Evolutionary conservation across 2,329 filamentous ascomycete species (phyloP).

Genomic region (Cladophialophora psammophila): DNA sequence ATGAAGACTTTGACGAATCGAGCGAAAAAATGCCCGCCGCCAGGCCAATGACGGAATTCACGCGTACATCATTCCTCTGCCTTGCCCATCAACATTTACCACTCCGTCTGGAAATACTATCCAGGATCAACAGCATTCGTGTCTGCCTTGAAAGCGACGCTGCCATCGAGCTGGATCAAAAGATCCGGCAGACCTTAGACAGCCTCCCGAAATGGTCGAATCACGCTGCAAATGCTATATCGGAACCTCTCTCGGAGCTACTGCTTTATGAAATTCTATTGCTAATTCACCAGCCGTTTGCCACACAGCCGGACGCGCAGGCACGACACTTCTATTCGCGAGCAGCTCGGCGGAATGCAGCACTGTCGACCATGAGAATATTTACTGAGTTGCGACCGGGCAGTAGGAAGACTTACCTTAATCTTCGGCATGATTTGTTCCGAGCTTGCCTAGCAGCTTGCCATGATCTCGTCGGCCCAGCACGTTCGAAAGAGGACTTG

Average conservation of each 20-base stretch:
- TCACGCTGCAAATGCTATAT: slow-evolving; percentile 25
- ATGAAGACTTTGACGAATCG: slow-evolving; percentile 39
- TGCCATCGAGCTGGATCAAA: slow-evolving; percentile 42
- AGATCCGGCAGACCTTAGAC: slow-evolving; percentile 40
- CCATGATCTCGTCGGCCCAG: slow-evolving; percentile 25
- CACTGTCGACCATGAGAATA: slow-evolving; percentile 30
- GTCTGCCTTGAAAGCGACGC: slow-evolving; percentile 40
- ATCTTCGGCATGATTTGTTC: slow-evolving; percentile 31
- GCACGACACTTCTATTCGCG: slow-evolving; percentile 42
- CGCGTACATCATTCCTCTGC: slow-evolving; percentile 42
- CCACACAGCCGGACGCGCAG: slow-evolving; percentile 37
- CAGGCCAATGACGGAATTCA: slow-evolving; percentile 40
- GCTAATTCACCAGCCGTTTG: slow-evolving; percentile 44
- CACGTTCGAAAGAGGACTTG: slow-evolving; percentile 18
- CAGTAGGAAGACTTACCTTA: slow-evolving; percentile 21
- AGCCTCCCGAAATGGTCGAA: slow-evolving; percentile 41
- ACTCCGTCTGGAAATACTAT: slow-evolving; percentile 42
- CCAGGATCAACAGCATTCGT: slow-evolving; percentile 43
- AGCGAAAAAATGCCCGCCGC: slow-evolving; percentile 35
- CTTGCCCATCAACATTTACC: slow-evolving; percentile 41
- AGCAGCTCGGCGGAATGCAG: slow-evolving; percentile 39
- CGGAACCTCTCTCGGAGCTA: slow-evolving; percentile 40
- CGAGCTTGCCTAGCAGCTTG: slow-evolving; percentile 31
- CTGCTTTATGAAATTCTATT: slow-evolving; percentile 45
- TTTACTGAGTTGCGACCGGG: slow-evolving; percentile 29